A percentile compares a stretch with the other conserved stretches of the same genome.
These are phyloP conservation scores for Candida sp. DNA, from an alignment of 1,139 yeast species.

Conservation along the genomic window DNA sequence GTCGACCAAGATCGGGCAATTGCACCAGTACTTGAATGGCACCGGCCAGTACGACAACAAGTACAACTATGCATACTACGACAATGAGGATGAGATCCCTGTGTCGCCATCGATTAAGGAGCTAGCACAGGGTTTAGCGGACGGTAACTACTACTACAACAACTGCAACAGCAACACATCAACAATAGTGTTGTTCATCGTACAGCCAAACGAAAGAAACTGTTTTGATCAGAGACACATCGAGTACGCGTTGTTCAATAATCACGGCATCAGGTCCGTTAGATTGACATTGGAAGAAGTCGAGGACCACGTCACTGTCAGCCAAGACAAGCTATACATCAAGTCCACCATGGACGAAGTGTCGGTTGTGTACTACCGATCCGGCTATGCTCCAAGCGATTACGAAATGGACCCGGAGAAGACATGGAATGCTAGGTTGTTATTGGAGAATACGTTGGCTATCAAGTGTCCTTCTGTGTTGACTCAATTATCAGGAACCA, in stretches of 20 bases:
- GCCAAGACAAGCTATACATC: slow-evolving; percentile 51
- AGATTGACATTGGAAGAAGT: slow-evolving; percentile 74
- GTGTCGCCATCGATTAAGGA: slow-evolving; percentile 64
- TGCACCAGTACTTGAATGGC: slow-evolving; percentile 69
- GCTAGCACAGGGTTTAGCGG: slow-evolving; percentile 73
- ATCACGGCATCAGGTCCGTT: slow-evolving; percentile 60
- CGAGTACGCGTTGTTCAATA: slow-evolving; percentile 68
- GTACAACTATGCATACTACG: slow-evolving; percentile 42
- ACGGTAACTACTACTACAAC: slow-evolving; percentile 61
- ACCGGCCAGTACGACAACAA: slow-evolving; percentile 54
- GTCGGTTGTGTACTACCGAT: slow-evolving; percentile 86
- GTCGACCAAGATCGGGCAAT: slow-evolving; percentile 76
- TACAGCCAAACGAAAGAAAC: slow-evolving; percentile 87
- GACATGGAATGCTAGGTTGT: slow-evolving; percentile 80
- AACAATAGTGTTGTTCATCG: slow-evolving; percentile 75
- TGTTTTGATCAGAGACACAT: slow-evolving; percentile 89
- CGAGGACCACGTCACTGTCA: slow-evolving; percentile 40
- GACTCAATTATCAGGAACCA: slow-evolving; percentile 92
- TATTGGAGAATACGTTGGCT: slow-evolving; percentile 75
- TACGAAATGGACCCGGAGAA: slow-evolving; percentile 53
- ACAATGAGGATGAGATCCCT: slow-evolving; percentile 56
- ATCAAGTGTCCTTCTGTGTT: slow-evolving; percentile 90
- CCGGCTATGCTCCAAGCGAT: slow-evolving; percentile 87
- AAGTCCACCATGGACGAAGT: slow-evolving; percentile 67
- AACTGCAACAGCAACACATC: slow-evolving; percentile 23